Conservation (phyloP, 352 stramenopile genomes). For the Phytophthora idaei region DNA sequence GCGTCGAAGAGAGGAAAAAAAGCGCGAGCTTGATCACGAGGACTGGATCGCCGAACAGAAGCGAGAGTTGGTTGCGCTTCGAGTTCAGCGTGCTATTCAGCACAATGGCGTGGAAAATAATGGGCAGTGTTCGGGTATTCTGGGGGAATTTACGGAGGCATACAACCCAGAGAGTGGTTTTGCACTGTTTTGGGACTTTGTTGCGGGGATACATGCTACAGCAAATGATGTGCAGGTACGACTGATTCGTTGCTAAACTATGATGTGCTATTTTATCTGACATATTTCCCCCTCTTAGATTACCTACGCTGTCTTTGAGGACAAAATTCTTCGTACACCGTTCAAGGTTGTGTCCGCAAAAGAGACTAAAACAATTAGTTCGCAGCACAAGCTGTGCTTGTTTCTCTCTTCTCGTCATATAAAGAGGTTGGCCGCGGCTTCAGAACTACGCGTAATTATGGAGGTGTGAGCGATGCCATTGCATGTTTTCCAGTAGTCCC, state of each 20-base stretch:
- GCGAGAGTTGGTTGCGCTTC: conserved; percentile 45
- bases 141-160: neutral
- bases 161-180: conserved; percentile 51
- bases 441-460: conserved; percentile 40
- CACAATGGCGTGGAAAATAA: conserved; percentile 20
- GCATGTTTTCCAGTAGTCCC: neutral
- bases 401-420: conserved; percentile 40
- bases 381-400: conserved; percentile 36
- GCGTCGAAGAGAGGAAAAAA: conserved; percentile 49
- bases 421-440: conserved; percentile 35
- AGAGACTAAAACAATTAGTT: conserved; percentile 33
- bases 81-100: conserved; percentile 47
- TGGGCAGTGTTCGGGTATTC: conserved; percentile 1
- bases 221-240: conserved; percentile 42
- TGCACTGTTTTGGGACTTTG: conserved; percentile 58
- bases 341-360: conserved; percentile 49
- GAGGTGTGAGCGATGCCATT: conserved; percentile 35
- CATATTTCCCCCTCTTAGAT: conserved; percentile 32
- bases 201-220: conserved; percentile 28
- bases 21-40: conserved; percentile 49
- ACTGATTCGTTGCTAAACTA: neutral
- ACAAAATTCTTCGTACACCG: conserved; percentile 37
- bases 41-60: conserved; percentile 63
- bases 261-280: conserved; percentile 1
- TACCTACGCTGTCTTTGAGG: conserved; percentile 58